Evolutionary conservation across 140 eudicot species (phyloP), one percentile per base, ranked within the genome.

Genomic region (Senecio squalidus): DNA sequence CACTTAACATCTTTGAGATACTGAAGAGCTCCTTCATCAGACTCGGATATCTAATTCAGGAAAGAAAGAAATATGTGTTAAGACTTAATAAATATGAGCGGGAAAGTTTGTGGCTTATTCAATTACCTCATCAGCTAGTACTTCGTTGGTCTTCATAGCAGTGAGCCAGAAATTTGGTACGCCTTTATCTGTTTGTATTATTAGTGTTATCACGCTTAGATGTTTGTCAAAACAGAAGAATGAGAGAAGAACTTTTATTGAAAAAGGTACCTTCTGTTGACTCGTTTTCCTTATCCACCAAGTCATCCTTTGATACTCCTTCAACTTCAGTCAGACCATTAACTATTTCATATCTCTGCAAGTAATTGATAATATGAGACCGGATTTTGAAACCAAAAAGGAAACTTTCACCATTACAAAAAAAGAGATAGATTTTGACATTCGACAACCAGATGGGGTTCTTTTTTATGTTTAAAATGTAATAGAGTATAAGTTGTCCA

Each of bases 161-260:
- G 73, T 81, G 25, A 91, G 82, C 98, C 98, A 91, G 62, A 91
- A 91, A 55, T 72, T 66, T 13, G 98, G 98, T 28, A 91, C 94
- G 5, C 98, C 98, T 77, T 83, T 81, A 55, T 58, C 82, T 91
- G 84, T 50, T 61, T 27, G 24, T 53, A 71, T 29, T 48, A 70
- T 4, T 9, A 65, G 40, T 51, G 31, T 29, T 27, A 17, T 62
- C 29, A 51, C 13, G 33, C 39, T 31, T 53, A 64, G n/a, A 58
- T 40, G 38, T 10, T 20, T 22, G 20, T 55, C 31, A 39, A n/a
- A 55, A 30, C 27, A 23, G 31, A 70, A 9, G 24, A 36, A 33
- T 6, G 17, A 15, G 15, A 36, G 26, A 25, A 30, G 5, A 38
- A 2, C 4, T 54, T 8, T 9, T 0, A n/a, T 10, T 5, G 29